These are phyloP conservation scores for Auriscalpium vulgare DNA, from an alignment of 768 basidiomycete species.

Conservation along the genomic window DNA sequence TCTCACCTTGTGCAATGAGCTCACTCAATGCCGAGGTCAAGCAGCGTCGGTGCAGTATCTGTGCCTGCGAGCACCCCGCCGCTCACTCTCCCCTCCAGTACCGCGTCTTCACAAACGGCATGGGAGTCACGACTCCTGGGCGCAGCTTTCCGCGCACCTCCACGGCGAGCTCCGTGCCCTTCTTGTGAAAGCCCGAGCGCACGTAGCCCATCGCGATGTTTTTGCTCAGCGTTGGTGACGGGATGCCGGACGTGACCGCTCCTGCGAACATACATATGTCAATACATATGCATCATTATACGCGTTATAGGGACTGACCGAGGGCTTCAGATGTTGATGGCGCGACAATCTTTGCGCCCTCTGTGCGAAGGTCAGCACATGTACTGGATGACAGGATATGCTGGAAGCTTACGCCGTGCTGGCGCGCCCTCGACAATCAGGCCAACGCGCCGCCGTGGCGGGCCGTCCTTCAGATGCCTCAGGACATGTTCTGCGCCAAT, in stretches of 20 bases:
- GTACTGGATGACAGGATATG: not conserved
- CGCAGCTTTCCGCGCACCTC: constrained; percentile 79
- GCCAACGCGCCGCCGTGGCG: constrained; percentile 72
- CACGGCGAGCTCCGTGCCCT: constrained; percentile 77
- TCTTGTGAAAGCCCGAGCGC: constrained; percentile 75
- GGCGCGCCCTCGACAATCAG: constrained; percentile 78
- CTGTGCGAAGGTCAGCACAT: constrained; percentile 29
- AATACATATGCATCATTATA: not conserved
- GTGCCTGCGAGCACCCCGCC: no score
- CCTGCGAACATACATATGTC: constrained; percentile 31
- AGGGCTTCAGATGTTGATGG: constrained; percentile 47
- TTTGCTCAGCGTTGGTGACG: constrained; percentile 74
- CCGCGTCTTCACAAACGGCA: constrained; percentile 83
- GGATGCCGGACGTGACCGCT: constrained; percentile 87
- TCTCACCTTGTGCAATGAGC: no score
- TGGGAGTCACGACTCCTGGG: constrained; percentile 62
- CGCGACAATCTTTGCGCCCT: constrained; percentile 70
- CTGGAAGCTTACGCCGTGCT: constrained; percentile 57
- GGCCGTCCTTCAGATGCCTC: constrained; percentile 73
- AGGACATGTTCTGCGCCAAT: constrained; percentile 72
- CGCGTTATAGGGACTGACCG: constrained; percentile 38
- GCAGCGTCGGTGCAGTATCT: no score
- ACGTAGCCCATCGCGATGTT: constrained; percentile 98
- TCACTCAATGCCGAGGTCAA: no score
- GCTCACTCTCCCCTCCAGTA: constrained; percentile 58